phyloP scores from a whole-genome alignment of 2,329 filamentous ascomycete species.

The Salinomyces thailandicus region DNA sequence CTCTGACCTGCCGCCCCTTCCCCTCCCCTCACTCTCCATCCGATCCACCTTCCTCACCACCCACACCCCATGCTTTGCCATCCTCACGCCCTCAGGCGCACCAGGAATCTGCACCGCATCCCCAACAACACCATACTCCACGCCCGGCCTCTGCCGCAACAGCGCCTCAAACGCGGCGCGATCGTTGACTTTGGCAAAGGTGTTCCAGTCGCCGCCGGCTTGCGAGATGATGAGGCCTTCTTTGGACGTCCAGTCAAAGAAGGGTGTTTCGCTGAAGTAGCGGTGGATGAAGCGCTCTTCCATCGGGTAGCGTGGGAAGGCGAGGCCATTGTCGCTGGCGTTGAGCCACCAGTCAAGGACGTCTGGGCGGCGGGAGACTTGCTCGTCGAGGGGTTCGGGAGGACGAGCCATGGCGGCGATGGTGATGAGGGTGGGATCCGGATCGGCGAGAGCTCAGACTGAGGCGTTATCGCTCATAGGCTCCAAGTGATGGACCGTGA shows the following conservation, averaged over 20 bases:
- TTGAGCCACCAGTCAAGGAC: constrained; percentile 21
- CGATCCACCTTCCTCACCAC: constrained; percentile 50
- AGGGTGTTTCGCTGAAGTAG: constrained; percentile 54
- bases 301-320: constrained; percentile 11
- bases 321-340: constrained; percentile 9
- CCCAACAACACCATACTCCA: constrained; percentile 50
- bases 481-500: too few species aligned
- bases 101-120: constrained; percentile 43
- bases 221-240: constrained; percentile 48
- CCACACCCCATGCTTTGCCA: constrained; percentile 42
- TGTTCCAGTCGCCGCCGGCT: constrained; percentile 38
- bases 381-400: constrained; percentile 19
- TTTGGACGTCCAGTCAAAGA: constrained; percentile 51
- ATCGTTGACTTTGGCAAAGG: constrained; percentile 42
- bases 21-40: constrained; percentile 27
- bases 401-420: neutral
- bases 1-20: constrained; percentile 17
- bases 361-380: constrained; percentile 10
- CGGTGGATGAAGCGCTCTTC: constrained; percentile 42
- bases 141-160: constrained; percentile 44
- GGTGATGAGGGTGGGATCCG: too few species aligned
- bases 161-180: constrained; percentile 47
- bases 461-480: too few species aligned
- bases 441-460: too few species aligned
- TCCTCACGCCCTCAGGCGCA: constrained; percentile 14